A percentile compares a stretch with the other conserved stretches of the same genome.
Conservation (phyloP, 805 yeast species). For the Monosporozyma aerobia region DNA sequence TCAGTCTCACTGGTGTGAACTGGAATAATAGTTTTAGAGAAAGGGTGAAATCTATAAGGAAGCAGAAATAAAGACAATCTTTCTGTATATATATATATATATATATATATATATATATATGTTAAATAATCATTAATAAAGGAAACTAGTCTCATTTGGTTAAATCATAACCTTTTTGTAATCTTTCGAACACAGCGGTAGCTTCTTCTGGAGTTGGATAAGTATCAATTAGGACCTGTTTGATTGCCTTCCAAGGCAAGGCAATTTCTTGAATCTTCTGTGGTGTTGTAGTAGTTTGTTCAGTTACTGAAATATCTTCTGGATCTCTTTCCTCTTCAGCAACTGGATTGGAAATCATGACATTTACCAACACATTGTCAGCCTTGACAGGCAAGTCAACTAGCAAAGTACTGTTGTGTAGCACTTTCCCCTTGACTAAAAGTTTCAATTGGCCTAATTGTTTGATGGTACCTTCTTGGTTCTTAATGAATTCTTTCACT, state of each 20-base stretch:
- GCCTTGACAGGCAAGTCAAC: constrained; percentile 18
- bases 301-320: constrained; percentile 1
- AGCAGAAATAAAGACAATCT: background rate
- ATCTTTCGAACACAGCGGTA: constrained; percentile 23
- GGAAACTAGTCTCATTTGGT: constrained; percentile 10
- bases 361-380: constrained; percentile 33
- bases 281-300: background rate
- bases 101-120: constrained; percentile 1
- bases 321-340: constrained; percentile 2
- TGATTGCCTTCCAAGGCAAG: constrained; percentile 41
- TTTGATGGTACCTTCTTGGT: constrained; percentile 14
- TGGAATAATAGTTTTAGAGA: constrained; percentile 53
- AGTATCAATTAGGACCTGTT: constrained; percentile 28
- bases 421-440: constrained; percentile 52
- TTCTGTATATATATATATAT: background rate
- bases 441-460: constrained; percentile 39
- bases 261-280: constrained; percentile 2
- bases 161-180: constrained; percentile 35
- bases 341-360: constrained; percentile 32
- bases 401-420: constrained; percentile 41
- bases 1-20: constrained; percentile 37
- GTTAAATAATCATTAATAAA: constrained; percentile 2
- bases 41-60: constrained; percentile 36
- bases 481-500: constrained; percentile 25
- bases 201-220: constrained; percentile 25